A percentile compares a stretch with the other conserved stretches of the same genome.
Evolutionary conservation across 2,329 filamentous ascomycete species (phyloP).

Genomic region (Pseudogymnoascus sp.): DNA sequence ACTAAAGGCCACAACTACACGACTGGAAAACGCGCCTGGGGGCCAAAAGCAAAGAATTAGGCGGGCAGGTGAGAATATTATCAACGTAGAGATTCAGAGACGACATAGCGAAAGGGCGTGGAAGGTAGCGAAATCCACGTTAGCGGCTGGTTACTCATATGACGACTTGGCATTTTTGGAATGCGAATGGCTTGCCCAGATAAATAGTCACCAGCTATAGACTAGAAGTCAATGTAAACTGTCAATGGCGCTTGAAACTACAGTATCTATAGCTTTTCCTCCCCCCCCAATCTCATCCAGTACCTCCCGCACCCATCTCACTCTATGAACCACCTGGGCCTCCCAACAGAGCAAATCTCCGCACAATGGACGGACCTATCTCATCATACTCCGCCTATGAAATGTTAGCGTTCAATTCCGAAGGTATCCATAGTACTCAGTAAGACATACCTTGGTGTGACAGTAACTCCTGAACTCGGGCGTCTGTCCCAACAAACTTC

Average conservation of each 20-base stretch:
- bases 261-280: constrained; percentile 9
- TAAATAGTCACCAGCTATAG: neutral
- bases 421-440: neutral
- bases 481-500: constrained; percentile 90
- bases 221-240: neutral
- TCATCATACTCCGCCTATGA: constrained; percentile 66
- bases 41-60: neutral
- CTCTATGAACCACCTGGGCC: constrained; percentile 72
- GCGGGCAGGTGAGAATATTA: neutral
- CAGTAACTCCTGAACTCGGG: constrained; percentile 98
- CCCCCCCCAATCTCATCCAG: neutral
- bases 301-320: neutral
- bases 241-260: constrained; percentile 8
- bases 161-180: neutral
- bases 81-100: neutral
- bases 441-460: constrained; percentile 66
- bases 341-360: constrained; percentile 86
- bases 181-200: neutral
- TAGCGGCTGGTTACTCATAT: neutral
- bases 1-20: neutral
- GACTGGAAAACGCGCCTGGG: neutral
- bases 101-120: neutral
- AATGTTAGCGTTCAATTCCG: constrained; percentile 5
- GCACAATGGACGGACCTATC: constrained; percentile 89
- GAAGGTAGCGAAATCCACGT: neutral